Conservation (phyloP, 2,329 filamentous ascomycete genomes). For the Botryosphaeria dothidea region DNA sequence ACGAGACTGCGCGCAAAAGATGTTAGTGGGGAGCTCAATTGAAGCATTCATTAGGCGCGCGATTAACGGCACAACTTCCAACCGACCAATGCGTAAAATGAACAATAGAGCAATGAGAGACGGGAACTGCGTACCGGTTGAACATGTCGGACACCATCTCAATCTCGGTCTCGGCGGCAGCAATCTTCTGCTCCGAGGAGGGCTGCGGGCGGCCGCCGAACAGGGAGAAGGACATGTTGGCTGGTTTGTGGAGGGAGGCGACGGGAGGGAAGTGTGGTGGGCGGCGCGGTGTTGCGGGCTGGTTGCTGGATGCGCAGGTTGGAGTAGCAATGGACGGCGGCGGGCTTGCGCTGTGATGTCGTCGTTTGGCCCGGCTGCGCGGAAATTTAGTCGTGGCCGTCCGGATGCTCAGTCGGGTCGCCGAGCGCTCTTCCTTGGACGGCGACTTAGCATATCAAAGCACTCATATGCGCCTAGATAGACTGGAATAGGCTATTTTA, state of each 20-base stretch:
- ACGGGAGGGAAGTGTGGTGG: neutral
- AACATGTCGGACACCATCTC: constrained; percentile 98
- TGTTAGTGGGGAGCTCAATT: neutral
- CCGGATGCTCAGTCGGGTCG: too few relatives aligned
- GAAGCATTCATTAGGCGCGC: neutral
- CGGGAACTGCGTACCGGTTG: constrained; percentile 71
- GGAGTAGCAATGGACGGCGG: neutral
- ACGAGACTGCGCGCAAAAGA: constrained; percentile 62
- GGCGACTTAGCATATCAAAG: too few relatives aligned
- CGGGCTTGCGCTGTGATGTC: constrained; percentile 14
- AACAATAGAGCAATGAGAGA: neutral
- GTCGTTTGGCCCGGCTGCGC: constrained; percentile 5
- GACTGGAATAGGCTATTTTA: too few relatives aligned
- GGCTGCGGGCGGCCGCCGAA: constrained; percentile 72
- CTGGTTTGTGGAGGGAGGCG: neutral
- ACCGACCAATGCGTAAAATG: neutral
- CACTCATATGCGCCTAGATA: too few relatives aligned
- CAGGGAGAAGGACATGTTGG: constrained; percentile 20
- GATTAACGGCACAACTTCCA: neutral
- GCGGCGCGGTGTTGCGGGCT: neutral
- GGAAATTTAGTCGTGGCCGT: neutral
- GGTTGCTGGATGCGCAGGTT: constrained; percentile 5
- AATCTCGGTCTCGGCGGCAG: constrained; percentile 93
- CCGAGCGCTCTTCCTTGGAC: too few relatives aligned
- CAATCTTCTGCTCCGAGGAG: constrained; percentile 95